These are phyloP conservation scores for Boletus insuetus DNA, from an alignment of 768 basidiomycete genomes.

Conservation along the genomic window DNA sequence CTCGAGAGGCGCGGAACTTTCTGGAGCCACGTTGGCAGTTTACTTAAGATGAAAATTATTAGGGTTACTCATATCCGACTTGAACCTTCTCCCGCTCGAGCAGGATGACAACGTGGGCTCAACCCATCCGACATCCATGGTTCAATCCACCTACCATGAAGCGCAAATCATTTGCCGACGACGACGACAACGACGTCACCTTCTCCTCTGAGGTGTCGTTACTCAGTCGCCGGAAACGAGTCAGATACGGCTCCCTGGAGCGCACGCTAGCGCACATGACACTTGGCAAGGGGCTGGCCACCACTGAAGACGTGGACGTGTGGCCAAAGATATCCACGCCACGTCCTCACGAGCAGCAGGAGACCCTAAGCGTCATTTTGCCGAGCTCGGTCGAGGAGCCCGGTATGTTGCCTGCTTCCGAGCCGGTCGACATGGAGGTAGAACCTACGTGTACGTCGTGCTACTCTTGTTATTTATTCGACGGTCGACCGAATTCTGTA, in stretches of 20 bases:
- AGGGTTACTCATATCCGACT: neutral
- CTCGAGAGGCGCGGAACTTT: constrained; percentile 3
- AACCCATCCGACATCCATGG: constrained; percentile 44
- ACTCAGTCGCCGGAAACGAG: constrained; percentile 49
- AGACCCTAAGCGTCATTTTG: constrained; percentile 15
- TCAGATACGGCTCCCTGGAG: constrained; percentile 50
- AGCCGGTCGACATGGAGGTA: constrained; percentile 63
- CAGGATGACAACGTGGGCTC: constrained; percentile 32
- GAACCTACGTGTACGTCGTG: constrained; percentile 58
- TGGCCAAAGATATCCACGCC: constrained; percentile 10
- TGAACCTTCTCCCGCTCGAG: neutral
- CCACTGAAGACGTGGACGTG: constrained; percentile 20
- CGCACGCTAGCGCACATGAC: constrained; percentile 54
- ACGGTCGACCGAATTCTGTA: neutral
- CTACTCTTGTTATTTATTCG: constrained; percentile 1
- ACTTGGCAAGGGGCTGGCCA: constrained; percentile 16
- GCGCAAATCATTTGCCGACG: constrained; percentile 32
- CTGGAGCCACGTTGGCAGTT: neutral
- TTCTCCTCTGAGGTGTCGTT: constrained; percentile 18
- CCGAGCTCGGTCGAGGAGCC: constrained; percentile 45
- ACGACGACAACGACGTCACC: constrained; percentile 8
- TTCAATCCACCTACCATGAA: constrained; percentile 39
- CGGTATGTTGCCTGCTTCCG: constrained; percentile 34
- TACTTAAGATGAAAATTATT: neutral
- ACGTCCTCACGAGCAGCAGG: constrained; percentile 7